Evolutionary conservation across 2,329 filamentous ascomycete species (phyloP).

Genomic region (Aureobasidium pullulans): DNA sequence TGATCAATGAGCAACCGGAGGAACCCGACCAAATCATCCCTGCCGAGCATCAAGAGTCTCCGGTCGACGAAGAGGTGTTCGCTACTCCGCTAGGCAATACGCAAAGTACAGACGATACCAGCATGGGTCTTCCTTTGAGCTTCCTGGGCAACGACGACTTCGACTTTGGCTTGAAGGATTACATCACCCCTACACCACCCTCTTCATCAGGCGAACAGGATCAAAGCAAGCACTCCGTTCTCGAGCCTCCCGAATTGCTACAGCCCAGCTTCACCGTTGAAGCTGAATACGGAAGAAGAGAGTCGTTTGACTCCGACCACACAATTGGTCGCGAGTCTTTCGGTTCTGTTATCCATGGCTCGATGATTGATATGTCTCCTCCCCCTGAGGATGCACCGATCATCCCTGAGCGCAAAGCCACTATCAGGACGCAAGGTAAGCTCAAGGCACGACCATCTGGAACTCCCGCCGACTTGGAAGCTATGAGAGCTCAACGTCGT

Average conservation of each 20-base stretch:
- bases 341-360: conserved; percentile 11
- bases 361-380: conserved; percentile 22
- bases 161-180: conserved; percentile 48
- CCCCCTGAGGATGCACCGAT: conserved; percentile 43
- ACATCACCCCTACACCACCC: conserved; percentile 34
- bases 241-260: conserved; percentile 1
- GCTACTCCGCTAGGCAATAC: conserved; percentile 4
- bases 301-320: background rate
- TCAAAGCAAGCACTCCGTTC: background rate
- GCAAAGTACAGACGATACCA: conserved; percentile 13
- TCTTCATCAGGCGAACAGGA: background rate
- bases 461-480: conserved; percentile 72
- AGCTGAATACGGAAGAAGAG: conserved; percentile 23
- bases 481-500: conserved; percentile 73
- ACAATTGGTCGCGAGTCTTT: conserved; percentile 12
- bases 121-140: conserved; percentile 40
- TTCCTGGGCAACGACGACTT: conserved; percentile 46
- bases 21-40: background rate
- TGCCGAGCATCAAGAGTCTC: conserved; percentile 12
- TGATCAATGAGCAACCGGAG: background rate
- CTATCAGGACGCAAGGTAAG: conserved; percentile 77
- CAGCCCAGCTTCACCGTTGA: conserved; percentile 8
- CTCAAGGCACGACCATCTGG: conserved; percentile 84
- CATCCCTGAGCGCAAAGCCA: conserved; percentile 76
- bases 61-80: conserved; percentile 5